Evolutionary conservation across 2,329 filamentous ascomycete genomes (phyloP), one percentile per base, ranked within the genome.

Genomic region (Fusarium sp.): DNA sequence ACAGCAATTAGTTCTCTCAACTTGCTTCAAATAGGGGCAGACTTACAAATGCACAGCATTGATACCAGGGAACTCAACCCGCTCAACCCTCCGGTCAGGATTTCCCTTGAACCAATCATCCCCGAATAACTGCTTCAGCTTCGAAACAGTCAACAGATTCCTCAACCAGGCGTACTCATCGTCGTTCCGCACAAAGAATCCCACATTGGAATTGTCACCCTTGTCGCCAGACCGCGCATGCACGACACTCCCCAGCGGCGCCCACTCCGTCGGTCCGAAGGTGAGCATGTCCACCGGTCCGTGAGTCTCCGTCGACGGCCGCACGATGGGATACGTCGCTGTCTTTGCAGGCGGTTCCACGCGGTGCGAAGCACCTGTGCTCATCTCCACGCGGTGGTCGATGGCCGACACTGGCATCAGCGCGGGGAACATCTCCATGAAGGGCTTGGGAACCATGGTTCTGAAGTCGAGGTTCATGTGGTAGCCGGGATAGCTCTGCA

Each of bases 151-250:
- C 67, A 86, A 72, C 7, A 83, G 44, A 3, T 74, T 75, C 35
- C 80, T 76, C 15, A 84, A 65, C 82, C 82, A 84, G 6, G 80
- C 76, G 65, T 79, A 85, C 67, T 84, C 82, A 45, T 83, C 80
- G 1, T 74, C 72, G 19, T 79, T 65, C 7, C 79, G 74, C 7
- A 83, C 80, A 66, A 82, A 87, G 62, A 84, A 79, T 1, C 82
- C 82, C 6, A 83, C 75, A 48, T 84, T 84, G 32, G 76, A 77
- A 65, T 84, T 79, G 0, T 77, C 76, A 0, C 77, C 81, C 59
- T 84, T 84, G 50, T 84, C 83, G 0, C 78, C 78, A 0, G 77
- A 78, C 1, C 78, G 51, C 2, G 68, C 78, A 7, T 75, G 73
- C 2, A 76, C 76, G 8, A 79, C 66, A 32, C 72, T 72, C 1